phyloP scores from a whole-genome alignment of 192 early-diverging fungal genomes.

The Backusella luteola region DNA sequence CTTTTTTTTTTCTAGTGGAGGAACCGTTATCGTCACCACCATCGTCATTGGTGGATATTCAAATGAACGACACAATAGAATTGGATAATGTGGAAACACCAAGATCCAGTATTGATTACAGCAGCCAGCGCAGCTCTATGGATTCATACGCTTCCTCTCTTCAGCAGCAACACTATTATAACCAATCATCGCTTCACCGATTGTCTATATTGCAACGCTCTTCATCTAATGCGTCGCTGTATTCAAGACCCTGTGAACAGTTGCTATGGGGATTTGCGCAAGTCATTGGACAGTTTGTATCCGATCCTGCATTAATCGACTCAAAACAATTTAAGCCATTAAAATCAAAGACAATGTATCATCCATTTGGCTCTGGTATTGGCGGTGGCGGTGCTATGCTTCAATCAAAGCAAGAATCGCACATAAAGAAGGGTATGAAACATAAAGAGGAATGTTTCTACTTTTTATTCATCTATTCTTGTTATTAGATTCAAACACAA shows the following conservation, averaged over 20 bases:
- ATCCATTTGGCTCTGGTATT: slow-evolving; percentile 27
- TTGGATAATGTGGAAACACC: slow-evolving; percentile 18
- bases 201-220: neutral
- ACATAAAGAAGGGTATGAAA: neutral
- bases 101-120: slow-evolving; percentile 31
- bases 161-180: neutral
- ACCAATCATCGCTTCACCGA: neutral
- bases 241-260: slow-evolving; percentile 32
- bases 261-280: slow-evolving; percentile 78
- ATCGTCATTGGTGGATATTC: neutral
- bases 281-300: slow-evolving; percentile 69
- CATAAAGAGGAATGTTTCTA: neutral
- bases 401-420: neutral
- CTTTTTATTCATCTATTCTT: neutral
- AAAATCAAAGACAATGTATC: slow-evolving; percentile 67
- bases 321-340: slow-evolving; percentile 58
- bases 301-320: slow-evolving; percentile 60
- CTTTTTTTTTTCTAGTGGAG: neutral
- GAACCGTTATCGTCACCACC: neutral
- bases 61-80: neutral
- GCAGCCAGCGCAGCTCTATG: slow-evolving; percentile 43
- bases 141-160: slow-evolving; percentile 36
- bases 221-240: neutral
- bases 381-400: slow-evolving; percentile 1
- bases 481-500: slow-evolving; percentile 43